phyloP scores from a whole-genome alignment of 768 basidiomycete species.

The Agaricus subrufescens region DNA sequence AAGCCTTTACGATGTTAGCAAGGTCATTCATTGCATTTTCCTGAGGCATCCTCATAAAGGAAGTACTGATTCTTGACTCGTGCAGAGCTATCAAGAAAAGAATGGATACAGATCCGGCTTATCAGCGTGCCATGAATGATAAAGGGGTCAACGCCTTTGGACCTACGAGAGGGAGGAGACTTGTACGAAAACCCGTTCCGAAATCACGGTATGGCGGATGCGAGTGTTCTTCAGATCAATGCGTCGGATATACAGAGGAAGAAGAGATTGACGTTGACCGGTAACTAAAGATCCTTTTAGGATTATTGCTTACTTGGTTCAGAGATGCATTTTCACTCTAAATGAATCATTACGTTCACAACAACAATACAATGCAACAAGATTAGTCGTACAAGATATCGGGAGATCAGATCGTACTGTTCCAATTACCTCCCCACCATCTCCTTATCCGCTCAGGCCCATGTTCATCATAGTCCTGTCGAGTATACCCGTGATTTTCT shows the following conservation, averaged over 20 bases:
- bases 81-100: constrained; percentile 5
- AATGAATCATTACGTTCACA: background rate
- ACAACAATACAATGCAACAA: background rate
- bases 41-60: background rate
- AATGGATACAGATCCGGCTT: background rate
- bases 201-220: background rate
- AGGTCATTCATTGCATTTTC: background rate
- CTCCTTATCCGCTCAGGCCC: constrained; percentile 82
- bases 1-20: constrained; percentile 3
- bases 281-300: too few relatives aligned
- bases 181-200: background rate
- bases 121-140: background rate
- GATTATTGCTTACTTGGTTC: too few relatives aligned
- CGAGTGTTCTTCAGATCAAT: constrained; percentile 1
- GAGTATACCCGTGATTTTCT: constrained; percentile 59
- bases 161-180: background rate
- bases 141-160: background rate
- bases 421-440: constrained; percentile 96
- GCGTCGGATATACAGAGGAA: background rate
- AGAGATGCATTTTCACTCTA: too few relatives aligned
- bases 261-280: background rate
- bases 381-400: background rate
- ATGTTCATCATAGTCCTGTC: constrained; percentile 84
- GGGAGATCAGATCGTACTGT: constrained; percentile 26
- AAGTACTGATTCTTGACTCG: background rate